Percentiles rank a stretch among this genome's conserved stretches.
These are phyloP conservation scores for Trichophyton rubrum DNA, from an alignment of 2,329 filamentous ascomycete genomes.

Conservation along the genomic window DNA sequence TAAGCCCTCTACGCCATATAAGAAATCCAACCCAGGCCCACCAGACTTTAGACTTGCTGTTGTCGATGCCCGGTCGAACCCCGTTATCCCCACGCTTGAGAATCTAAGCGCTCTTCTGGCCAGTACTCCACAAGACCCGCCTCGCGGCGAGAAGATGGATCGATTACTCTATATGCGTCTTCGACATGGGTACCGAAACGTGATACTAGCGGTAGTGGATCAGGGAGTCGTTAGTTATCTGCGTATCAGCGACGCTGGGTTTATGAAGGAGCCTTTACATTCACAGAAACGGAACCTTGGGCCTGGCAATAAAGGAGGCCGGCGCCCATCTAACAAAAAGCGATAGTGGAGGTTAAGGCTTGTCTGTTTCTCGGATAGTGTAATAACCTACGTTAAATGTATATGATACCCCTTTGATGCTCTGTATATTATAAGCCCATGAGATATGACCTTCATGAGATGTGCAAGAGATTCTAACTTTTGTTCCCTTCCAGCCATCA, in stretches of 20 bases:
- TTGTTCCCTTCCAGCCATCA: neutral
- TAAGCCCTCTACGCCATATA: constrained; percentile 59
- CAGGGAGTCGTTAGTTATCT: constrained; percentile 82
- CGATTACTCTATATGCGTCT: constrained; percentile 58
- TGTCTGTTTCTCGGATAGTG: neutral
- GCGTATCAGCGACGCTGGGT: constrained; percentile 65
- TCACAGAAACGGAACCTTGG: constrained; percentile 29
- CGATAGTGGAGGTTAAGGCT: neutral
- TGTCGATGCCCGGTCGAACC: constrained; percentile 56
- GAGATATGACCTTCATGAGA: neutral
- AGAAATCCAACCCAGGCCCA: constrained; percentile 62
- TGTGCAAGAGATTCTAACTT: neutral
- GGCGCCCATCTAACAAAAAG: constrained; percentile 3
- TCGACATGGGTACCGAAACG: constrained; percentile 72
- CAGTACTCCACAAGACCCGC: constrained; percentile 58
- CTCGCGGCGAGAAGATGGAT: constrained; percentile 35
- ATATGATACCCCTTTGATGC: neutral
- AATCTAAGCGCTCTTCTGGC: constrained; percentile 61
- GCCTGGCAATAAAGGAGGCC: constrained; percentile 20
- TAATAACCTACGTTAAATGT: neutral
- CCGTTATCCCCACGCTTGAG: constrained; percentile 57
- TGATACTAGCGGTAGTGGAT: constrained; percentile 79
- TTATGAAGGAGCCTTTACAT: constrained; percentile 61
- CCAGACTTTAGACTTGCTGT: constrained; percentile 82
- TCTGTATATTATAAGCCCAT: neutral